Base-by-base conservation (phyloP, 23 red algal genomes). In the Pyropia haitanensis region DNA sequence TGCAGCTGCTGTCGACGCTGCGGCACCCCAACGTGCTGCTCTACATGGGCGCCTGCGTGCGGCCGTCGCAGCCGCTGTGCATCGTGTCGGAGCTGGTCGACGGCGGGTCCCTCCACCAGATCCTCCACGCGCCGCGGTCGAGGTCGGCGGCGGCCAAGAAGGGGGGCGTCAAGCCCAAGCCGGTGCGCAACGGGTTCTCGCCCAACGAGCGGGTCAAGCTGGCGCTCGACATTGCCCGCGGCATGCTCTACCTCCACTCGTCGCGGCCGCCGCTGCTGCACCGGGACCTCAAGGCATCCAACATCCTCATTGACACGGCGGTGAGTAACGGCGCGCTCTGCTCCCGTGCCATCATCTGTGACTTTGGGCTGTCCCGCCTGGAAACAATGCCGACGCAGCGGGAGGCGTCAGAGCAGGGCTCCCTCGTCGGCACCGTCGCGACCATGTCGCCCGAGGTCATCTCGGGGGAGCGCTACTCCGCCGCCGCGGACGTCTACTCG, bases 11-110 rank as follows among this genome's bases (percentile, higher is more conserved):
- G 21, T 84, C 83, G 49, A 78, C 83, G 25, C 82, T 98, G 50
- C 85, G 94, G 32, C 94, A 98, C 70, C 94, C 94, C 46, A 98
- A 98, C 74, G 82, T 90, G 39, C 72, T 98, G 14, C 65, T 98
- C 18, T 98, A 88, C 82, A 98, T 98, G 78, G 94, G 85, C 30
- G 94, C 94, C 20, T 90, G 85, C 72, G 76, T 82, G 27, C 67
- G 82, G 51, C 77, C 83, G 15, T 67, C 67, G 51, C 72, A 82
- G 54, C 90, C 90, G 2, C 79, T 91, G 15, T 98, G 94, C 59
- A 98, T 98, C 60, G 85, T 98, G 14, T 79, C 79, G 32, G 86
- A 90, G 18, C 80, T 98, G 30, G 82, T 88, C 54, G 70, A 84
- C 3, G 94, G 94, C 9, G 94, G 94, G 20, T 84, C 77, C 66